Percentiles rank a stretch among this genome's conserved stretches.
These are phyloP conservation scores for Tricholoma bakamatsutake DNA, from an alignment of 768 basidiomycete genomes.

Conservation along the genomic window DNA sequence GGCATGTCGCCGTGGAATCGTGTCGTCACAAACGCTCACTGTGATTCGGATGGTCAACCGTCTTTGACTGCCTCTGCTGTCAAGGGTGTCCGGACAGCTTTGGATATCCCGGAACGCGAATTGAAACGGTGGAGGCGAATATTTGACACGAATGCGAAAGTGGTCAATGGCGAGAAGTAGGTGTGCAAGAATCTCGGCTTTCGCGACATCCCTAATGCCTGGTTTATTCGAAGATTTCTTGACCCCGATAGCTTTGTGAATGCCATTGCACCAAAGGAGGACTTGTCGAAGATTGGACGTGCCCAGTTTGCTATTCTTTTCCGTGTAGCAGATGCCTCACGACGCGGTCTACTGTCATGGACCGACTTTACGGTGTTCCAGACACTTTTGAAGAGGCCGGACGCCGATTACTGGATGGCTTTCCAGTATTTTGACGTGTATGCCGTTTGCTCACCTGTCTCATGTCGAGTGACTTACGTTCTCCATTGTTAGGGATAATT, in stretches of 20 bases:
- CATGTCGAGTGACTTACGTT: constrained; percentile 8
- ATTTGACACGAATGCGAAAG: constrained; percentile 81
- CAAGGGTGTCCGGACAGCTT: constrained; percentile 59
- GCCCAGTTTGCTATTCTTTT: constrained; percentile 89
- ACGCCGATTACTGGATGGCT: constrained; percentile 96
- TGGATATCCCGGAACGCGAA: constrained; percentile 75
- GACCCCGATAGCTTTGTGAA: constrained; percentile 88
- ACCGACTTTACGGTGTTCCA: constrained; percentile 97
- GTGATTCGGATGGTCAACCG: constrained; percentile 43
- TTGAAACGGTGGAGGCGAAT: constrained; percentile 83
- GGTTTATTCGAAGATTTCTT: constrained; percentile 56
- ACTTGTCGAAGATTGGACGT: constrained; percentile 80
- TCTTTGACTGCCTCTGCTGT: constrained; percentile 51
- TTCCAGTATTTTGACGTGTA: constrained; percentile 96
- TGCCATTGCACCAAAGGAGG: constrained; percentile 85
- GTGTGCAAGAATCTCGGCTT: constrained; percentile 22
- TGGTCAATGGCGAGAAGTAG: constrained; percentile 77
- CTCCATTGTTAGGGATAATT: constrained; percentile 57
- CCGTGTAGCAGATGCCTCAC: constrained; percentile 76
- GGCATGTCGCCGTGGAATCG: constrained; percentile 34
- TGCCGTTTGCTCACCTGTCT: constrained; percentile 20
- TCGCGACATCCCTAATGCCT: constrained; percentile 4
- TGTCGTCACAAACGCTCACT: constrained; percentile 46
- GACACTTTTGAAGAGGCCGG: constrained; percentile 86
- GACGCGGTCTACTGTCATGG: constrained; percentile 79